Evolutionary conservation across 345 rosid species (phyloP), one percentile per base, ranked within the genome.

Genomic region (Citrus maxima): DNA sequence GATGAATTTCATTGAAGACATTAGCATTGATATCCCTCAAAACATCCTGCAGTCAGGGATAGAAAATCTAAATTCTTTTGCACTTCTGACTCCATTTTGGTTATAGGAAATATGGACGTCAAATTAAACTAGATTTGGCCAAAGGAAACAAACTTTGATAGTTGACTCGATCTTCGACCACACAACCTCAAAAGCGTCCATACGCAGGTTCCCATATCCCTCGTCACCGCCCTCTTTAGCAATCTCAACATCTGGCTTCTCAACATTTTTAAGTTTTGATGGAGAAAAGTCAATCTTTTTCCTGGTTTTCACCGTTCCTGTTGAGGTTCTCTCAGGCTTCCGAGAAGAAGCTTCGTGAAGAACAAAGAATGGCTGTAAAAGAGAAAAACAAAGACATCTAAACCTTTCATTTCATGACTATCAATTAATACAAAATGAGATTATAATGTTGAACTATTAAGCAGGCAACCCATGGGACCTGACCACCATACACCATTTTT

Each of bases 151-250:
- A 64, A 91, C 98, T 82, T 84, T 84, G 69, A 91, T 84, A 16
- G 88, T 81, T 35, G 84, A 84, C 73, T 90, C 91, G 5, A 91
- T 89, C 30, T 85, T 86, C 18, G 95, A 89, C 97, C 97, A 94
- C 69, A 91, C 91, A 74, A 82, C 74, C 40, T 87, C 83, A 83
- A 87, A 94, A 71, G 92, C 93, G 79, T 87, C 87, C 80, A 84
- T 77, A 62, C 88, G 86, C 74, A 74, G 68, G 35, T 79, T 71
- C 74, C 81, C 75, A 78, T 55, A 79, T 72, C 28, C 58, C n/a
- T 19, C 74, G 28, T 62, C 82, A 51, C 80, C 84, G 42, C 64
- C 73, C 0, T 82, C 89, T 49, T 71, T 87, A 49, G 76, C 75
- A 40, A 55, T 79, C 60, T 80, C 84, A 10, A 24, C 61, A 25